Evolutionary conservation across 225 moss, liverwort and hornwort genomes (phyloP).

Genomic region (Polytrichum formosum): DNA sequence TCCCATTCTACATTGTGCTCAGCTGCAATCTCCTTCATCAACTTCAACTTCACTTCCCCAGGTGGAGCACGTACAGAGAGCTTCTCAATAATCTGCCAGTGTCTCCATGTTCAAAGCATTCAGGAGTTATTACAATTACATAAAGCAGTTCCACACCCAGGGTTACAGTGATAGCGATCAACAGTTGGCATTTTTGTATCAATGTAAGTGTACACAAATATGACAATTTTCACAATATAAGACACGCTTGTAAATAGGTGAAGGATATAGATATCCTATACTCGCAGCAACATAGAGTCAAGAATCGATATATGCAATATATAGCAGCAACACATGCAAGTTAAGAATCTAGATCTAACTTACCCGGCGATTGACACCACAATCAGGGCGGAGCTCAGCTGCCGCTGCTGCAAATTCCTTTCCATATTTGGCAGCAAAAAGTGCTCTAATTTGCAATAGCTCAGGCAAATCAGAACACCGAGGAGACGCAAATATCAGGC

Average conservation of each 20-base stretch:
- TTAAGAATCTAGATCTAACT: background rate
- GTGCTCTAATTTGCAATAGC: conserved; percentile 44
- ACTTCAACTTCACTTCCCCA: conserved; percentile 53
- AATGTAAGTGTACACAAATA: no score
- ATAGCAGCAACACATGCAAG: no score
- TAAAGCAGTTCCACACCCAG: no score
- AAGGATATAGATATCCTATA: no score
- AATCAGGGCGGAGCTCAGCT: conserved; percentile 59
- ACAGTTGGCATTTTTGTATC: no score
- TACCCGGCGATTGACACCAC: conserved; percentile 70
- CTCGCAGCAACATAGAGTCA: no score
- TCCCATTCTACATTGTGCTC: conserved; percentile 61
- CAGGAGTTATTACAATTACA: background rate
- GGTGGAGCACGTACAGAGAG: conserved; percentile 55
- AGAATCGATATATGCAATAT: no score
- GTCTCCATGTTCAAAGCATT: background rate
- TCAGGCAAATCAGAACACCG: conserved; percentile 65
- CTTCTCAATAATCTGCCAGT: conserved; percentile 58
- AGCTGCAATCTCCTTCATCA: conserved; percentile 53
- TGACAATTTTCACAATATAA: no score
- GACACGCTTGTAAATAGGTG: no score
- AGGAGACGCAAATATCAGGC: conserved; percentile 61
- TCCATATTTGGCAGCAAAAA: conserved; percentile 59
- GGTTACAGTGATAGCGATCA: no score
- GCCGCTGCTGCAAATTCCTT: conserved; percentile 63